These are phyloP conservation scores for Dioscorea dumetorum DNA, from an alignment of 106 monocot genomes.

Conservation along the genomic window DNA sequence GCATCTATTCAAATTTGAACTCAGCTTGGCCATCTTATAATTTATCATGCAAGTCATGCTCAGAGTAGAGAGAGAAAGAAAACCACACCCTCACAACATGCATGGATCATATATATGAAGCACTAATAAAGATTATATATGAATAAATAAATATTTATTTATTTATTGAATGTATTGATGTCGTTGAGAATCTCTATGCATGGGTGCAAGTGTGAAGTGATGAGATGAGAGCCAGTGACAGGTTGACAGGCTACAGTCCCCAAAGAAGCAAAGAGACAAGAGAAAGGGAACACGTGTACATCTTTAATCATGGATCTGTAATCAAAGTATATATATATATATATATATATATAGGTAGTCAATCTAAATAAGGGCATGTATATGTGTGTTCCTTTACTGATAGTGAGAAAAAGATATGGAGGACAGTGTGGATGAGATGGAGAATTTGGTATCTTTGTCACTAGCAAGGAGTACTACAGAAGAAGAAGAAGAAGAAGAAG, in stretches of 20 bases:
- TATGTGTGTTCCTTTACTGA: background rate
- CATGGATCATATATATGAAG: background rate
- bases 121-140: background rate
- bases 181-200: background rate
- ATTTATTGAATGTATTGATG: background rate
- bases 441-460: background rate
- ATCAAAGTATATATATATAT: no score
- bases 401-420: background rate
- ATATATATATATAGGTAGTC: no score
- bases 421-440: constrained; percentile 5
- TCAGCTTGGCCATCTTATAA: background rate
- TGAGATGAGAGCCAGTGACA: background rate
- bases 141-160: background rate
- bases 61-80: background rate
- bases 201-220: background rate
- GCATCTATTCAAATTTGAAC: background rate
- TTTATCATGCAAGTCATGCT: background rate
- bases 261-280: background rate
- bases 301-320: no score
- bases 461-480: background rate
- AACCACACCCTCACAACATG: constrained; percentile 1
- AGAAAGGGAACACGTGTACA: background rate
- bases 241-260: background rate
- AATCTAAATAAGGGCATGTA: background rate
- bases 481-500: background rate